Percentiles rank a stretch among this genome's conserved stretches.
Conservation (phyloP, 768 basidiomycete species). For the Leccinum barrowsii region DNA sequence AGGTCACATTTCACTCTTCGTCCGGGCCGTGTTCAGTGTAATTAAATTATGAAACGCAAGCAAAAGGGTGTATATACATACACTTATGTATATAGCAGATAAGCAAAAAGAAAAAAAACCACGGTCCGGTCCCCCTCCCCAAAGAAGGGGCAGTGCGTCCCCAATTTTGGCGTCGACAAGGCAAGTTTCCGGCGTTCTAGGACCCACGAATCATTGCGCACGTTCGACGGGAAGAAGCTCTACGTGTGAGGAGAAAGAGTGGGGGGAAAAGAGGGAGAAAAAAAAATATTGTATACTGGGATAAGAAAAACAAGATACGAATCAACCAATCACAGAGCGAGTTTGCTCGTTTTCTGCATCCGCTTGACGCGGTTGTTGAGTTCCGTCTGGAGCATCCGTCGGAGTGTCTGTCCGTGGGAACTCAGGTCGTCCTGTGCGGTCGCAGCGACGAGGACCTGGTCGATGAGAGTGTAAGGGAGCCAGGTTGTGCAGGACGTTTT, state of each 20-base stretch:
- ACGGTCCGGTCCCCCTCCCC: not conserved
- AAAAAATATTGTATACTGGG: not conserved
- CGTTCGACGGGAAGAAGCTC: not conserved
- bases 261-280: not conserved
- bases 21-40: not conserved
- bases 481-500: constrained; percentile 63
- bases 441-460: constrained; percentile 72
- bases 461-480: constrained; percentile 81
- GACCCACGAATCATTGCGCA: not conserved
- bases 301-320: not conserved
- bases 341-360: constrained; percentile 60
- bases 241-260: not conserved
- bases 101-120: not conserved
- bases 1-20: constrained; percentile 4
- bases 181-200: not conserved
- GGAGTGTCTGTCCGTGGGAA: constrained; percentile 35
- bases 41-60: constrained; percentile 9
- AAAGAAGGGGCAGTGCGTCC: not conserved
- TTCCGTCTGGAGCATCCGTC: constrained; percentile 54
- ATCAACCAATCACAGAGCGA: constrained; percentile 17
- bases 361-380: constrained; percentile 62
- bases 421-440: constrained; percentile 50
- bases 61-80: not conserved
- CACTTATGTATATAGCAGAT: not conserved
- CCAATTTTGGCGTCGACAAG: not conserved